phyloP scores from a whole-genome alignment of 2,329 filamentous ascomycete species.

The Dryadomyces quercus-mongolicae region DNA sequence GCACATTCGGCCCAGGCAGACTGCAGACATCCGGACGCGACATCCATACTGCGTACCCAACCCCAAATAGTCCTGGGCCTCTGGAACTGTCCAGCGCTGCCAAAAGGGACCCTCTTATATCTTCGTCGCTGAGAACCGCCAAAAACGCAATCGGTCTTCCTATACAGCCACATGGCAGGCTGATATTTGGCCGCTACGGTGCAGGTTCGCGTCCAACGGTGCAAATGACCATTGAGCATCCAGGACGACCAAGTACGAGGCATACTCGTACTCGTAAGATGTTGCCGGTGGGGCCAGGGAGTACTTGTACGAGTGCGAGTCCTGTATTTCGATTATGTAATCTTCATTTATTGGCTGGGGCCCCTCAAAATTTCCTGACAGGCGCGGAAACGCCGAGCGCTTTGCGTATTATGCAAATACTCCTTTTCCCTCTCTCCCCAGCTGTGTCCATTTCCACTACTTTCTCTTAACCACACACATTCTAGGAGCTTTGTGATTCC shows the following conservation, averaged over 20 bases:
- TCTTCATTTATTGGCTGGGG: neutral
- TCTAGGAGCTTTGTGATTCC: neutral
- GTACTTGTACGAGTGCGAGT: neutral
- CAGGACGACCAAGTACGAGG: too few species aligned
- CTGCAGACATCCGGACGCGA: too few species aligned
- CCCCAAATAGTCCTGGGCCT: too few species aligned
- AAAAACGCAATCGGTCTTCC: neutral
- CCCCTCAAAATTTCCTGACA: slow-evolving; percentile 6
- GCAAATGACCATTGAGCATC: neutral
- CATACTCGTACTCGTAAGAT: neutral
- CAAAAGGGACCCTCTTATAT: too few species aligned
- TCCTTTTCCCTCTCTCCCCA: neutral
- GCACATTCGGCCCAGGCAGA: too few species aligned
- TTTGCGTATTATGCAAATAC: neutral
- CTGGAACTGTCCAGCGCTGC: too few species aligned
- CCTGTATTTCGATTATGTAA: neutral
- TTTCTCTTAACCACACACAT: neutral
- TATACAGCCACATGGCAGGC: neutral
- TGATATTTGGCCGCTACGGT: too few species aligned
- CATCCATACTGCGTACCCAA: too few species aligned
- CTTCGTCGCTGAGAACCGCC: too few species aligned
- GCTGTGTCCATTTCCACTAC: neutral
- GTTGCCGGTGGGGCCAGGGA: neutral
- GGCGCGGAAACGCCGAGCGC: slow-evolving; percentile 2
- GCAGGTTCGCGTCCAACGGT: neutral